Evolutionary conservation across 2,329 filamentous ascomycete genomes (phyloP).

Genomic region (Fusarium sp.): DNA sequence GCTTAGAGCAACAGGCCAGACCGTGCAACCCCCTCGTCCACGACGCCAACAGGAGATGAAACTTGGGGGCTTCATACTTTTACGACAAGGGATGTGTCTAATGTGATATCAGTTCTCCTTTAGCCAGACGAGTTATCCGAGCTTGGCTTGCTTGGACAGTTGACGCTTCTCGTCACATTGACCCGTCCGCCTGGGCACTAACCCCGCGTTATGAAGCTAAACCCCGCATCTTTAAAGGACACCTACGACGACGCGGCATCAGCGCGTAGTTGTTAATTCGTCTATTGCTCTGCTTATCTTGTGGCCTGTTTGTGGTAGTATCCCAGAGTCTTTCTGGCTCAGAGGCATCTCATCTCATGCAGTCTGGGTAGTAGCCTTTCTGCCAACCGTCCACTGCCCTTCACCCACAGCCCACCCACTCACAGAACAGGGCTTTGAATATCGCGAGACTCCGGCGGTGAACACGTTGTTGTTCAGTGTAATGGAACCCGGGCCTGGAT

Average conservation of each 20-base stretch:
- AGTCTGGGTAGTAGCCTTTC: conserved; percentile 27
- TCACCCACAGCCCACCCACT: conserved; percentile 38
- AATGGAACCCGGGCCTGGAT: conserved; percentile 14
- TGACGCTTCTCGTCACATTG: conserved; percentile 40
- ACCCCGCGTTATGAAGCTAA: conserved; percentile 45
- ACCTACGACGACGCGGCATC: conserved; percentile 41
- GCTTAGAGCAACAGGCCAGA: conserved; percentile 9
- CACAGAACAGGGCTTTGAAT: conserved; percentile 16
- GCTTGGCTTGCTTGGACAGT: conserved; percentile 8
- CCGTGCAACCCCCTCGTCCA: conserved; percentile 25
- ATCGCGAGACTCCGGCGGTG: conserved; percentile 43
- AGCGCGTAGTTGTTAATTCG: conserved; percentile 44
- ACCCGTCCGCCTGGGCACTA: conserved; percentile 40
- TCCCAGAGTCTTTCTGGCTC: conserved; percentile 30
- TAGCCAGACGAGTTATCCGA: conserved; percentile 6
- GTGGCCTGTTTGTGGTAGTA: conserved; percentile 17
- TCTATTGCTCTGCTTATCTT: conserved; percentile 17
- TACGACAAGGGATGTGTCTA: conserved; percentile 31
- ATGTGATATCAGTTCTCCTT: conserved; percentile 36
- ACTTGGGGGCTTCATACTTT: conserved; percentile 34
- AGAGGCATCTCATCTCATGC: conserved; percentile 29
- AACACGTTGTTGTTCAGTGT: conserved; percentile 19
- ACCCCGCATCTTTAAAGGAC: conserved; percentile 42
- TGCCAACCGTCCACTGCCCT: conserved; percentile 28
- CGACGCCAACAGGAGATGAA: conserved; percentile 3